These are phyloP conservation scores for Hypoxylon sp. DNA, from an alignment of 2,329 filamentous ascomycete species.

Conservation along the genomic window DNA sequence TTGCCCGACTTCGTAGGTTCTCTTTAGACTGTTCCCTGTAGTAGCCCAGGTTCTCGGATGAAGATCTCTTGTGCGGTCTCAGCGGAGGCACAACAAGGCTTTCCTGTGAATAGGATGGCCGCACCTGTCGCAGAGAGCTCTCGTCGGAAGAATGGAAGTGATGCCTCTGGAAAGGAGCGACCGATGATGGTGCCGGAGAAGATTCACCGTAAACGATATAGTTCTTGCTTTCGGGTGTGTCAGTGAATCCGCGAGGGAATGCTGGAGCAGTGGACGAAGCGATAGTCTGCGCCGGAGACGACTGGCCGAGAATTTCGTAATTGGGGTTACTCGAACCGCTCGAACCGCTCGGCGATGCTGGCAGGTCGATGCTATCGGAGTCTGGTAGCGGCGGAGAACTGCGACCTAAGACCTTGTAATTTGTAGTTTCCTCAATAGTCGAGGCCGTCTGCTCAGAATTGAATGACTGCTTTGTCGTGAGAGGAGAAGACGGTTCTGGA, in stretches of 20 bases:
- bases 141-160: conserved; percentile 47
- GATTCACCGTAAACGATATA: conserved; percentile 61
- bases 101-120: conserved; percentile 65
- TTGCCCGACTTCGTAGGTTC: conserved; percentile 57
- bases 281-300: conserved; percentile 56
- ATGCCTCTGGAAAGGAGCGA: conserved; percentile 42
- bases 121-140: conserved; percentile 45
- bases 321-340: conserved; percentile 58
- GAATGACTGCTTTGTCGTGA: conserved; percentile 50
- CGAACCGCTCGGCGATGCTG: conserved; percentile 38
- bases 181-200: conserved; percentile 50
- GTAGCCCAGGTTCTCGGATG: conserved; percentile 58
- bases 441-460: conserved; percentile 52
- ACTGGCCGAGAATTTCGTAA: conserved; percentile 59
- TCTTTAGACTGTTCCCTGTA: conserved; percentile 61
- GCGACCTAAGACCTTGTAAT: conserved; percentile 62
- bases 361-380: conserved; percentile 50
- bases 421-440: conserved; percentile 56
- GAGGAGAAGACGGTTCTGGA: conserved; percentile 31
- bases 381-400: conserved; percentile 53
- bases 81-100: conserved; percentile 66
- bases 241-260: conserved; percentile 43
- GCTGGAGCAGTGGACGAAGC: conserved; percentile 48
- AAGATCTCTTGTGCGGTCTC: conserved; percentile 55
- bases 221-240: conserved; percentile 53